Evolutionary conservation across 2,329 filamentous ascomycete species (phyloP), one percentile per base, ranked within the genome.

Genomic region (Phaeosphaeria sp.): DNA sequence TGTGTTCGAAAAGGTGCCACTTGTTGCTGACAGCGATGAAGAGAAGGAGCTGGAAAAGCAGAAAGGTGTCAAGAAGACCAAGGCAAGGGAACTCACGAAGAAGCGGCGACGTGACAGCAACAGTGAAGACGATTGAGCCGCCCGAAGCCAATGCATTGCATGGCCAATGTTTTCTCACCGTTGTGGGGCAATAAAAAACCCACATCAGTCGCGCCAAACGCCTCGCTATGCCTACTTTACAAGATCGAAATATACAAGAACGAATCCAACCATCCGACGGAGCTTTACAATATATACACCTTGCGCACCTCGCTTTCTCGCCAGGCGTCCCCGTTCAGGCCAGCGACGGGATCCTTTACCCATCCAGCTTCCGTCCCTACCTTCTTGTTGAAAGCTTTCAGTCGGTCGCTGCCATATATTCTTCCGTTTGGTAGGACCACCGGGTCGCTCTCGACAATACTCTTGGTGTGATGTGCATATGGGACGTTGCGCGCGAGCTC

Each of bases 401-500:
- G 81, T 50, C 89, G 83, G 55, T 90, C 86, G 56, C 87, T 85
- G 20, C 94, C 92, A 73, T 97, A 97, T 10, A 96, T 90, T 52
- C 92, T 85, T 1, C 90, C 89, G 75, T 96, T 97, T 22, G 95
- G 95, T 55, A 99, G 79, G 44, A 98, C 85, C 20, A 96, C 85
- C 0, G 95, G 85, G 72, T 98, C 93, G 46, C 87, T 88, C 73
- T 97, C 94, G 27, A 98, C 92, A 60, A 92, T 91, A 73, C 92
- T 97, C 82, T 96, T 96, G 27, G 90, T 93, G 76, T 99, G 95
- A 72, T 97, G 91, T 2, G 95, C 95, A 70, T 98, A 98, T 0
- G 95, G 95, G 46, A 99, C 91, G 67, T 90, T 89, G 51, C 89
- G 84, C 1, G 95, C 94, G 33, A 99, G 85, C 70, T 93, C 91